Base-by-base conservation (phyloP, 2,329 filamentous ascomycete species). In the Fusarium poae region DNA sequence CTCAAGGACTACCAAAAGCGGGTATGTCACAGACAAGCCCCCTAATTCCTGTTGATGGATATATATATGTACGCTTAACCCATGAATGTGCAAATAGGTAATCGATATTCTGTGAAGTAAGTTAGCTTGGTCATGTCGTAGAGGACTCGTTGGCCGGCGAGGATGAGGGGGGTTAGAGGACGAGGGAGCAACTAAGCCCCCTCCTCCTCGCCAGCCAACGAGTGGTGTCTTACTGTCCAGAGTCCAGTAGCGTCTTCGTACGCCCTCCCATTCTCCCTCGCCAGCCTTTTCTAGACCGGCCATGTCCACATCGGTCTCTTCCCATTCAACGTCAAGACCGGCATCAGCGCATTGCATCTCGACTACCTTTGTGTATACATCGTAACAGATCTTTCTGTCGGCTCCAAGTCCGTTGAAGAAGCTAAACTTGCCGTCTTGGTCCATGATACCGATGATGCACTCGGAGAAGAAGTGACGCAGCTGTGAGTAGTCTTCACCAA, bases 331-430 rank as follows among this genome's bases (percentile, higher is more conserved):
- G 74, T 98, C 95, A 72, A 97, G 87, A 1, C 94, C 94, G 12
- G 93, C 93, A 72, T 98, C 94, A 66, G 91, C 88, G 23, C 97
- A 84, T 79, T 98, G 94, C 84, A 97, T 90, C 80, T 98, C 95
- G 3, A 93, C 91, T 4, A 98, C 93, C 78, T 92, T 93, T 54
- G 91, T 92, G 80, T 98, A 98, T 25, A 99, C 94, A 81, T 98
- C 96, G 79, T 98, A 98, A 80, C 93, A 97, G 65, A 98, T 90
- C 78, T 91, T 90, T 45, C 96, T 85, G 80, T 99, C 96, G 4
- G 96, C 96, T 1, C 96, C 96, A 60, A 98, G 88, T 0, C 96
- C 94, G 75, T 97, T 94, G 77, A 97, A 93, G 79, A 95, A 97
- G 68, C 94, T 90, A 77, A 97, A 97, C 11, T 90, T 86, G 62